A percentile compares a stretch with the other conserved stretches of the same genome.
phyloP scores from a whole-genome alignment of 192 early-diverging fungal genomes.

The Globomyces pollinis-pini region DNA sequence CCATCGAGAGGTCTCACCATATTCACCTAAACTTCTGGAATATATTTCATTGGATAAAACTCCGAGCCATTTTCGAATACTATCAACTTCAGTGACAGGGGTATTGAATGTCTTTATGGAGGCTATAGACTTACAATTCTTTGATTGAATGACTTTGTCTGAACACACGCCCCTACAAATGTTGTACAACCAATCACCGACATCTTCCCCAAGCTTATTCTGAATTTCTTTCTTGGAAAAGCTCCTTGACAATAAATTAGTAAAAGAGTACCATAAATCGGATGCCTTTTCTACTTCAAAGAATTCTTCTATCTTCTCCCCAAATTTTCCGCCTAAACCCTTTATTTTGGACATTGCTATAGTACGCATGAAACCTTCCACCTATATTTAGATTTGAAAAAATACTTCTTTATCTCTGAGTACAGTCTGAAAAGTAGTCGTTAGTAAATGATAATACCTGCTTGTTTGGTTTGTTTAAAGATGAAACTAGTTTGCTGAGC shows the following conservation, averaged over 20 bases:
- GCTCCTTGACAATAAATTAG: constrained; percentile 27
- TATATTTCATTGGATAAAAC: constrained; percentile 43
- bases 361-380: constrained; percentile 49
- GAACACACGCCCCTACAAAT: constrained; percentile 54
- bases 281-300: constrained; percentile 43
- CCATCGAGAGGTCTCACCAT: neutral
- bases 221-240: constrained; percentile 38
- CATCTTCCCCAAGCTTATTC: constrained; percentile 39
- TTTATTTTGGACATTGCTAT: constrained; percentile 73
- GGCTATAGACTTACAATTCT: constrained; percentile 36
- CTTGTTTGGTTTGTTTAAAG: constrained; percentile 76
- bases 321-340: constrained; percentile 76
- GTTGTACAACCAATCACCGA: constrained; percentile 51
- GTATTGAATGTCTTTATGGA: constrained; percentile 34
- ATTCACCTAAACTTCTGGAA: neutral
- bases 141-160: constrained; percentile 17
- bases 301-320: constrained; percentile 55
- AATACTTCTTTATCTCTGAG: too few species aligned
- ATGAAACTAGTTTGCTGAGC: constrained; percentile 78
- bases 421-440: too few species aligned
- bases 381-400: too few species aligned
- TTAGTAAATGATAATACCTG: constrained; percentile 65
- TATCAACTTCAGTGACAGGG: constrained; percentile 12
- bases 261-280: constrained; percentile 13
- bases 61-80: constrained; percentile 40